Evolutionary conservation across 352 stramenopile species (phyloP).

Genomic region (Globisporangium orthogonon): DNA sequence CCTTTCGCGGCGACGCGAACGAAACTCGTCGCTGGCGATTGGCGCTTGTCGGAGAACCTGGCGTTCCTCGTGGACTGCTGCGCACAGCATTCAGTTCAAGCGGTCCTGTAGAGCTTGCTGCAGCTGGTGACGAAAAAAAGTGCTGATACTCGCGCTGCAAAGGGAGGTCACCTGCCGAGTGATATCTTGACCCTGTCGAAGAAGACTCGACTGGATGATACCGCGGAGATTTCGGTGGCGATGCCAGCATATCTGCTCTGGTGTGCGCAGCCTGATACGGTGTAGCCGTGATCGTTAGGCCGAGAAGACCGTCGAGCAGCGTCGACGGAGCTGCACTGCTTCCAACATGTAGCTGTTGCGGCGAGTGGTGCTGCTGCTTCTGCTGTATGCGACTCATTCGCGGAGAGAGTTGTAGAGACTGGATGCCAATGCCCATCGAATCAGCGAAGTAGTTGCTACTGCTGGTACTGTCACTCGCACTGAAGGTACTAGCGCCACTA

Average conservation of each 20-base stretch:
- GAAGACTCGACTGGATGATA: background rate
- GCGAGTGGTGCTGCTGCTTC: conserved; percentile 2
- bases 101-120: background rate
- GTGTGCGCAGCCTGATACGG: background rate
- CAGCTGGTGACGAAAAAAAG: background rate
- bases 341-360: background rate
- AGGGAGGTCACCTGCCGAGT: background rate
- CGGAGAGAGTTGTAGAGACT: conserved; percentile 4
- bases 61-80: background rate
- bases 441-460: conserved; percentile 1
- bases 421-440: background rate
- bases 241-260: background rate
- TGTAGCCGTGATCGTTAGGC: conserved; percentile 6
- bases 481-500: background rate
- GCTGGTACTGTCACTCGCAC: background rate
- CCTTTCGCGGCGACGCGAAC: background rate
- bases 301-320: background rate
- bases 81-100: background rate
- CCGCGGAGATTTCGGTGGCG: background rate
- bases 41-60: background rate
- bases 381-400: background rate
- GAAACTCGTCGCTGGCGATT: background rate
- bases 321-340: background rate
- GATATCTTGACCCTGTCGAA: background rate
- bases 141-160: background rate